Evolutionary conservation across 805 yeast genomes (phyloP), one percentile per base, ranked within the genome.

Genomic region (Zygosaccharomyces gambellarensis): DNA sequence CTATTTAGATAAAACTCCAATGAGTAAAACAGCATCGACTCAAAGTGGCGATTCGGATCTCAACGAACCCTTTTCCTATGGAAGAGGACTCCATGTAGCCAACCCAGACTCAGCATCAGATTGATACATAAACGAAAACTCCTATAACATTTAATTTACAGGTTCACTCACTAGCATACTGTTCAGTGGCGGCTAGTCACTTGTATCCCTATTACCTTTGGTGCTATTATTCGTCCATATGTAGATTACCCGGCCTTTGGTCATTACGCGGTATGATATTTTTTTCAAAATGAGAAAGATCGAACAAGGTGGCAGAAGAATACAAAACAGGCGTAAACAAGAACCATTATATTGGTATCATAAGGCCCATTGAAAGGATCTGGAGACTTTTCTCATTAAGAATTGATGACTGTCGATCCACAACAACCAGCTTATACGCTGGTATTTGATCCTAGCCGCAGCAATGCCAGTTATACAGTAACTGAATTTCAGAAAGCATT

Each of bases 401-500:
- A 22, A 25, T 25, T 27, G 41, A 60, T 60, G 64, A 53, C 62
- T 41, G 56, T 50, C 17, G 48, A 47, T 36, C 45, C 47, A 21
- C 56, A 61, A 45, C 63, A 63, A 48, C 58, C 68, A 23, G 90
- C 90, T 8, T 88, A 88, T 65, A 87, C 95, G 27, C 74, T 89
- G 71, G 83, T 89, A 49, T 84, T 80, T 67, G 92, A 89, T 63
- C 87, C 90, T 30, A 77, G 81, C 56, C 73, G 86, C 59, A 78
- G 84, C 51, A 70, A 73, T 49, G 81, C 79, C 68, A 75, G 81
- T 59, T 63, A 69, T 68, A 75, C 88, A 10, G 79, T 79, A 47
- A 76, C 80, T 60, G 96, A 90, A 71, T 83, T 86, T 71, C 84
- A 81, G 64, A 77, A 79, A 46, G 75, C 83, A 57, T 76, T 94